Conservation (phyloP, 2,329 filamentous ascomycete species). For the Geoglossum cookeanum region DNA sequence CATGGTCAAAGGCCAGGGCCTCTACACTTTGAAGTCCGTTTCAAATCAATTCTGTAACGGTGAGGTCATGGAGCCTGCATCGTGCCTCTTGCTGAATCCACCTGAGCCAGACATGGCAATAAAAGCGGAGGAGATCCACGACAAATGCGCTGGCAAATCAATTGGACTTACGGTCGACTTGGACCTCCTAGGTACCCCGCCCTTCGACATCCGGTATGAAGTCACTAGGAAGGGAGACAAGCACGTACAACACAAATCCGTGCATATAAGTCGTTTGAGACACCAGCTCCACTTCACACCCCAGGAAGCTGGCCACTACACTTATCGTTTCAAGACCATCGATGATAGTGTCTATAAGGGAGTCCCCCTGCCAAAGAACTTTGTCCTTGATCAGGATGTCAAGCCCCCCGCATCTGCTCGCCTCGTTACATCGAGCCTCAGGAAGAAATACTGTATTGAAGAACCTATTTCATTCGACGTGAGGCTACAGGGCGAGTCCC, state of each 20-base stretch:
- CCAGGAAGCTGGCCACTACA: slow-evolving; percentile 62
- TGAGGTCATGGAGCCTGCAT: slow-evolving; percentile 80
- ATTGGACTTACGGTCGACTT: slow-evolving; percentile 78
- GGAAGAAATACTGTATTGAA: slow-evolving; percentile 60
- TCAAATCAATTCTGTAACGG: slow-evolving; percentile 67
- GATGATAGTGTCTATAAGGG: slow-evolving; percentile 64
- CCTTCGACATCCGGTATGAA: slow-evolving; percentile 68
- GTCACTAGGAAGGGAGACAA: slow-evolving; percentile 41
- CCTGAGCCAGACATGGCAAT: slow-evolving; percentile 65
- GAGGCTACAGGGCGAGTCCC: slow-evolving; percentile 58
- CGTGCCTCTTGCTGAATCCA: slow-evolving; percentile 82
- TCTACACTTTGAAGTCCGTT: slow-evolving; percentile 71
- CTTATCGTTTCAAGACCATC: slow-evolving; percentile 66
- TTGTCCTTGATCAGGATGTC: slow-evolving; percentile 67
- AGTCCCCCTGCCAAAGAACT: slow-evolving; percentile 40
- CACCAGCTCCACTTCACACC: slow-evolving; percentile 75
- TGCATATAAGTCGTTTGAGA: slow-evolving; percentile 49
- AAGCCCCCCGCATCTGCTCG: slow-evolving; percentile 74
- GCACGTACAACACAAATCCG: slow-evolving; percentile 32
- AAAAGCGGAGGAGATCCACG: slow-evolving; percentile 62
- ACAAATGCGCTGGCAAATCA: slow-evolving; percentile 87
- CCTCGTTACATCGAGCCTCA: slow-evolving; percentile 37
- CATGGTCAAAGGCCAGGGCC: slow-evolving; percentile 53
- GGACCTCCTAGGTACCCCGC: slow-evolving; percentile 79
- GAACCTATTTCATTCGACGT: slow-evolving; percentile 60